Percentiles rank a stretch among this genome's conserved stretches.
These are phyloP conservation scores for Aspergillus pseudoglaucus DNA, from an alignment of 2,329 filamentous ascomycete species.

Conservation along the genomic window DNA sequence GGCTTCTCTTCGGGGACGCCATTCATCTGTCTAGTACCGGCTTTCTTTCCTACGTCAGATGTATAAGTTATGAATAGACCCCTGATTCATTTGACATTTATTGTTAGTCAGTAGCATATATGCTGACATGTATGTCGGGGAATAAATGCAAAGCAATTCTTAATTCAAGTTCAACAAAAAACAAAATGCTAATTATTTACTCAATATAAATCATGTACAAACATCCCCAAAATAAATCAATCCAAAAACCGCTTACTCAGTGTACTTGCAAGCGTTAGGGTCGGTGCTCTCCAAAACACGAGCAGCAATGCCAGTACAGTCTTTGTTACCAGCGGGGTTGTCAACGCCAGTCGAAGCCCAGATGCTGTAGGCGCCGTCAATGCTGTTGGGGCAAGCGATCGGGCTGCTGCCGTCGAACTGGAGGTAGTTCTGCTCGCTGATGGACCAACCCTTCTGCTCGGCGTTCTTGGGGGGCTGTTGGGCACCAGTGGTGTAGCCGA, in stretches of 20 bases:
- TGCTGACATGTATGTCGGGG: too few species aligned
- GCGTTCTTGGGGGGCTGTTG: conserved; percentile 34
- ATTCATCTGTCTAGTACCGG: too few species aligned
- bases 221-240: too few species aligned
- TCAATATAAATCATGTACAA: too few species aligned
- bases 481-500: conserved; percentile 48
- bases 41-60: too few species aligned
- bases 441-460: conserved; percentile 44
- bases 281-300: conserved; percentile 16
- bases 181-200: too few species aligned
- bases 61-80: too few species aligned
- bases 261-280: conserved; percentile 22
- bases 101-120: too few species aligned
- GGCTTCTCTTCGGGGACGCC: too few species aligned
- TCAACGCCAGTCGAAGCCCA: conserved; percentile 21
- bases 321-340: conserved; percentile 25
- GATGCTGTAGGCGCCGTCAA: conserved; percentile 38
- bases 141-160: too few species aligned
- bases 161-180: too few species aligned
- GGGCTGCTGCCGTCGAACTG: conserved; percentile 41
- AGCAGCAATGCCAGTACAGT: conserved; percentile 29
- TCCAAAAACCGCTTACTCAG: conserved; percentile 10
- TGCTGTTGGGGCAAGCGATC: conserved; percentile 48
- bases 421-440: conserved; percentile 42
- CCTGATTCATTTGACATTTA: too few species aligned